Evolutionary conservation across 305 asterid species (phyloP), one percentile per base, ranked within the genome.

Genomic region (Solanum hybrid): DNA sequence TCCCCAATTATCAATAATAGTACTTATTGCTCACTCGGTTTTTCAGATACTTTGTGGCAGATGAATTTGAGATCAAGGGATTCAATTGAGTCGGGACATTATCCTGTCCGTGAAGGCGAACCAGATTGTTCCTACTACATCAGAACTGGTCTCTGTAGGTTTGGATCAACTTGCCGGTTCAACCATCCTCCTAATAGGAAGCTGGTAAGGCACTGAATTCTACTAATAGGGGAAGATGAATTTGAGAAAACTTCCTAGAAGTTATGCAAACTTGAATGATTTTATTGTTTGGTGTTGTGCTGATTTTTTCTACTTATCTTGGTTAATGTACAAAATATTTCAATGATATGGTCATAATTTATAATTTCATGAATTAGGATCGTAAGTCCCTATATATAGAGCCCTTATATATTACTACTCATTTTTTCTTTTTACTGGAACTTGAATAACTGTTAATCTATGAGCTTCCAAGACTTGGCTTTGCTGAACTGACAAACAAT

Each of bases 121-220:
- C 96, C 96, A 29, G 99, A 97, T 93, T 97, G 98, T 93, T 95
- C 99, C 77, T 96, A 96, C 93, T 97, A 96, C 91, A 97, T 97
- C 92, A 96, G 97, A 91, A 97, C 99, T 88, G 99, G 99, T 77
- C 96, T 95, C 24, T 97, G 99, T 95, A 95, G 99, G 92, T 97
- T 95, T 92, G 99, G 99, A 90, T 92, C 95, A 75, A 94, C 98
- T 69, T 97, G 99, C 93, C 95, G 98, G 87, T 97, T 97, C 90
- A 97, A 96, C 92, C 99, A 97, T 94, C 99, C 99, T 88, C 94
- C 96, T 78, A 94, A 96, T 89, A 93, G 99, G 94, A 94, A 95
- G 92, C 93, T 96, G 97, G 99, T 97, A 95, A 91, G 93, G 90
- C 90, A 64, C 75, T 79, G 64, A 20, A 78, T 34, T 61, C 88